These are phyloP conservation scores for Forsythia suspensa DNA, from an alignment of 257 asterid genomes.

Conservation along the genomic window DNA sequence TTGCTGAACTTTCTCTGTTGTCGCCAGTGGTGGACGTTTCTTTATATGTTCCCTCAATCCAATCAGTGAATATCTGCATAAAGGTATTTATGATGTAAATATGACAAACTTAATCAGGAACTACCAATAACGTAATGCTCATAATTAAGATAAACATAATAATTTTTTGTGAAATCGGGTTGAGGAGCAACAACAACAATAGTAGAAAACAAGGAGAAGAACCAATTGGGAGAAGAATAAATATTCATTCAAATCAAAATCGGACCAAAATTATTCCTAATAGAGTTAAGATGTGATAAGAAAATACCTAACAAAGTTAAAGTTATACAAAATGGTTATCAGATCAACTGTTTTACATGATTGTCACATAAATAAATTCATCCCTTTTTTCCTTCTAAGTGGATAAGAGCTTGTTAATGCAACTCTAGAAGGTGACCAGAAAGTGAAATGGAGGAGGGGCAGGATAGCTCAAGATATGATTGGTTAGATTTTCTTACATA, in stretches of 20 bases:
- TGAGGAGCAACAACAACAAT: not conserved
- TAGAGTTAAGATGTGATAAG: too few species aligned
- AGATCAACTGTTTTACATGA: not conserved
- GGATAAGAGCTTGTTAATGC: not conserved
- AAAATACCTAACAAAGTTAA: too few species aligned
- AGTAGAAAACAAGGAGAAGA: not conserved
- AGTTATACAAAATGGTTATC: too few species aligned
- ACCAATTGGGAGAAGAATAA: slow-evolving; percentile 3
- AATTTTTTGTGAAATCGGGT: not conserved
- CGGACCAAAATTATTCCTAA: too few species aligned
- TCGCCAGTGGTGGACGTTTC: slow-evolving; percentile 97
- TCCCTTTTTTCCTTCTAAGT: not conserved
- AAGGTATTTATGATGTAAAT: not conserved
- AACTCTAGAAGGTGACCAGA: slow-evolving; percentile 13
- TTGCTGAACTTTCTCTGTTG: slow-evolving; percentile 96
- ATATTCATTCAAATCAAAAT: not conserved
- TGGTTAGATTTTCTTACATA: slow-evolving; percentile 55
- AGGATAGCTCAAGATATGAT: slow-evolving; percentile 20
- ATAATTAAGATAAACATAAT: not conserved
- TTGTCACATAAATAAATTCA: not conserved
- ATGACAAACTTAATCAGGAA: not conserved
- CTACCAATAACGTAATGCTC: not conserved
- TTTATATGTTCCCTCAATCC: slow-evolving; percentile 92
- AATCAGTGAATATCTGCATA: slow-evolving; percentile 67
- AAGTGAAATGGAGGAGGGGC: not conserved